Conservation (phyloP, 2,329 filamentous ascomycete genomes). For the Zasmidium citrigriseum region DNA sequence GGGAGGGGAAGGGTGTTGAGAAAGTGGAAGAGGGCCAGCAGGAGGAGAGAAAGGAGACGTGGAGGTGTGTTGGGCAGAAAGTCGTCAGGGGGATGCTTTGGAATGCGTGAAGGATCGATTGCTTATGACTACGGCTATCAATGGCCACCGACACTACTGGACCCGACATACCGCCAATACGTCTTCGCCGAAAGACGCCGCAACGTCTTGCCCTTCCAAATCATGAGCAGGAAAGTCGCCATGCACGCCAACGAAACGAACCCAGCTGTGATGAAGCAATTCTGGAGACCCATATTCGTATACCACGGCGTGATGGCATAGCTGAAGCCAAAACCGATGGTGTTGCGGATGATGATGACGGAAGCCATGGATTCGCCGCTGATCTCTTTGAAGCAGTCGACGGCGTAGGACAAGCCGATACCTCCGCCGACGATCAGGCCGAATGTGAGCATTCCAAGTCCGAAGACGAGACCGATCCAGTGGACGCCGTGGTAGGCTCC, state of each 20-base stretch:
- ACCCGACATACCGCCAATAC: constrained; percentile 20
- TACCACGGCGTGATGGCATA: constrained; percentile 54
- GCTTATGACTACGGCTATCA: background rate
- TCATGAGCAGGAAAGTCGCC: constrained; percentile 22
- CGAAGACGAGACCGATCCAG: constrained; percentile 51
- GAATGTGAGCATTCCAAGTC: constrained; percentile 47
- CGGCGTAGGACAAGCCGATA: constrained; percentile 44
- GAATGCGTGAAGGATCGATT: constrained; percentile 2
- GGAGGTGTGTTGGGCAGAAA: constrained; percentile 16
- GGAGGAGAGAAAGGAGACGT: constrained; percentile 2
- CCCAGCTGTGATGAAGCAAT: constrained; percentile 37
- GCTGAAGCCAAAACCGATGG: constrained; percentile 47
- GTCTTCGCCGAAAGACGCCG: constrained; percentile 14
- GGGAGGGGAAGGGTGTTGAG: background rate
- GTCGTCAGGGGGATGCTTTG: constrained; percentile 18
- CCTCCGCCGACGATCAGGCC: constrained; percentile 43
- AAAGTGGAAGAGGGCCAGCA: background rate
- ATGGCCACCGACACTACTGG: constrained; percentile 7
- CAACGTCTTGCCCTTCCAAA: constrained; percentile 23
- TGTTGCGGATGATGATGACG: constrained; percentile 52
- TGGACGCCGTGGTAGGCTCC: constrained; percentile 48
- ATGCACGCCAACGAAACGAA: constrained; percentile 20
- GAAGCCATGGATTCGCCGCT: constrained; percentile 47
- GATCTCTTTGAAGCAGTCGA: constrained; percentile 48
- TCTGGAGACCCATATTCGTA: constrained; percentile 41